Percentiles rank a stretch among this genome's conserved stretches.
Evolutionary conservation across 2,329 filamentous ascomycete species (phyloP).

Genomic region (Colletotrichum cuscutae): DNA sequence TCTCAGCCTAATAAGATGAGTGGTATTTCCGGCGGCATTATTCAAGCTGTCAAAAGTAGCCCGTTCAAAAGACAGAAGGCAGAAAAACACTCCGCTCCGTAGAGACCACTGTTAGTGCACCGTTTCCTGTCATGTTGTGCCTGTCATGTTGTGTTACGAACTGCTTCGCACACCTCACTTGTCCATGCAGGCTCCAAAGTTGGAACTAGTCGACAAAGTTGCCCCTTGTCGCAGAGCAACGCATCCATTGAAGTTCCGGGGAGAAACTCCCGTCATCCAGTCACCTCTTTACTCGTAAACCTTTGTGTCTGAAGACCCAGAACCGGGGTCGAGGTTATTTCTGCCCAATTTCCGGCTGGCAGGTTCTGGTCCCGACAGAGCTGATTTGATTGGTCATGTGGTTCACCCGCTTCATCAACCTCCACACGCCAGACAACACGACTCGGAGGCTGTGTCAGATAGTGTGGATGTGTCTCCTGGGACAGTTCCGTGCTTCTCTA

Average conservation of each 20-base stretch:
- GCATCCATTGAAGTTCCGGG: neutral
- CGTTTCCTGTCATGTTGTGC: neutral
- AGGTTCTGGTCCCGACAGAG: neutral
- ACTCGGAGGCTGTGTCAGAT: neutral
- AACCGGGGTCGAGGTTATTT: neutral
- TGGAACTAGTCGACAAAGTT: neutral
- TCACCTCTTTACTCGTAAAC: neutral
- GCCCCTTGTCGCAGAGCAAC: neutral
- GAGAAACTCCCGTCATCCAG: neutral
- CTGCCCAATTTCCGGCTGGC: neutral
- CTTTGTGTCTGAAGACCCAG: neutral
- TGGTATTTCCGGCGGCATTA: no score
- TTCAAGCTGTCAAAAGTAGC: no score
- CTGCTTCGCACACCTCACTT: neutral
- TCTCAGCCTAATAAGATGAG: no score
- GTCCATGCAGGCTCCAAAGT: neutral
- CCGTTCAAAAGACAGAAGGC: no score
- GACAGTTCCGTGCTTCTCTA: neutral
- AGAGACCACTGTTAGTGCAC: no score
- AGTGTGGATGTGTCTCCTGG: neutral
- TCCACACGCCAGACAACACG: neutral
- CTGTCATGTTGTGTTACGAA: neutral
- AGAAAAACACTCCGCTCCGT: no score
- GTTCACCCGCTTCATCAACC: neutral
- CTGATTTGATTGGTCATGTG: neutral